A percentile compares a stretch with the other conserved stretches of the same genome.
Evolutionary conservation across 2,329 filamentous ascomycete species (phyloP).

Genomic region (Emergomyces orientalis): DNA sequence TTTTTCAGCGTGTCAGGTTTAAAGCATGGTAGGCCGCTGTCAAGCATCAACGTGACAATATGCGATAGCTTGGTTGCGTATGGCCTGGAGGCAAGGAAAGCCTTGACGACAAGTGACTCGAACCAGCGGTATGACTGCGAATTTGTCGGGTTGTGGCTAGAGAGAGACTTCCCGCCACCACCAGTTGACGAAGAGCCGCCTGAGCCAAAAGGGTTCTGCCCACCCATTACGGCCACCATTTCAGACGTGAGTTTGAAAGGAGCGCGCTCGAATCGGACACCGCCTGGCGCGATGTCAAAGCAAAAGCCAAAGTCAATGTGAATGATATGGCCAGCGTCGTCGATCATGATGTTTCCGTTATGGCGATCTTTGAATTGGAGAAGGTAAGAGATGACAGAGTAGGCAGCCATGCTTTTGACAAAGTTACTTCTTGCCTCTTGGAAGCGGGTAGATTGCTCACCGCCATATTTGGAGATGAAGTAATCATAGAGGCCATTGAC

Average conservation of each 20-base stretch:
- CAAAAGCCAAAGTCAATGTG: constrained; percentile 99
- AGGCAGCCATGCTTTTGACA: constrained; percentile 98
- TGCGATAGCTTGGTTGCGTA: constrained; percentile 83
- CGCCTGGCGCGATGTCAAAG: constrained; percentile 95
- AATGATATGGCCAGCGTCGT: constrained; percentile 91
- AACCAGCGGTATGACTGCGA: constrained; percentile 92
- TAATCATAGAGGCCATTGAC: constrained; percentile 98
- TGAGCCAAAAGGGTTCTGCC: constrained; percentile 26
- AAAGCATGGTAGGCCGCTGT: constrained; percentile 92
- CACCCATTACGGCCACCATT: constrained; percentile 99
- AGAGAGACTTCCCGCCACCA: constrained; percentile 24
- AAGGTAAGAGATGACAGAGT: constrained; percentile 92
- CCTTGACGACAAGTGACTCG: constrained; percentile 91
- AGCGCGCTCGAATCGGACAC: constrained; percentile 93
- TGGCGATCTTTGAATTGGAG: constrained; percentile 98
- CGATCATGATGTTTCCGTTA: constrained; percentile 99
- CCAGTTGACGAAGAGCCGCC: constrained; percentile 16
- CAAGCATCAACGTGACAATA: constrained; percentile 89
- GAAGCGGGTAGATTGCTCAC: constrained; percentile 88
- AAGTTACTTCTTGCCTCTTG: constrained; percentile 95
- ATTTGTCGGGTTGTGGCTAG: constrained; percentile 44
- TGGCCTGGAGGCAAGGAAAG: constrained; percentile 78
- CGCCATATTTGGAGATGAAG: constrained; percentile 94
- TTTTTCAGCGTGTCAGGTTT: constrained; percentile 90
- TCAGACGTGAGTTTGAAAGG: constrained; percentile 97